Percentiles rank a stretch among this genome's conserved stretches.
These are phyloP conservation scores for Amaranthus palmeri DNA, from an alignment of 148 eudicot species.

Conservation along the genomic window DNA sequence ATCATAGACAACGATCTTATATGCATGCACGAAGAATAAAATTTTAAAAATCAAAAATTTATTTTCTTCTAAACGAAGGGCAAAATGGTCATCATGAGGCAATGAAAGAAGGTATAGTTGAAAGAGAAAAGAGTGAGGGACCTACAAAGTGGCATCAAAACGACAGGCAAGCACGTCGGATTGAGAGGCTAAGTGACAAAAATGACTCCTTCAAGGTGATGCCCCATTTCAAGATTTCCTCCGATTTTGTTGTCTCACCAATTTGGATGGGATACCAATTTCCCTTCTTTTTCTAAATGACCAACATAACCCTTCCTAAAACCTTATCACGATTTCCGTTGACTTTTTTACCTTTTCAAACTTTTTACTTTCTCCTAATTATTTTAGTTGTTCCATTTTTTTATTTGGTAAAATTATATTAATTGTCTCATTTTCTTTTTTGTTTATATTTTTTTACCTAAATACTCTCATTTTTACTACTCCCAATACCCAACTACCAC, in stretches of 20 bases:
- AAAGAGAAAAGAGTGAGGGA: neutral
- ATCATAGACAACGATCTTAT: too few relatives aligned
- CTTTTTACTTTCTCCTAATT: neutral
- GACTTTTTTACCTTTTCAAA: neutral
- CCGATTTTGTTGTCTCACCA: slow-evolving; percentile 52
- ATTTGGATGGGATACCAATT: slow-evolving; percentile 32
- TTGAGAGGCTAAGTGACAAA: slow-evolving; percentile 34
- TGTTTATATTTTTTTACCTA: too few relatives aligned
- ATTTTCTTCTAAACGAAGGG: neutral
- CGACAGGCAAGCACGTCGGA: slow-evolving; percentile 46
- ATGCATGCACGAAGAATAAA: too few relatives aligned
- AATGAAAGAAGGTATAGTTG: neutral
- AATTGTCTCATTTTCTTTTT: too few relatives aligned
- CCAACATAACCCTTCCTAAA: slow-evolving; percentile 21
- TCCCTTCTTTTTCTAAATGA: slow-evolving; percentile 31
- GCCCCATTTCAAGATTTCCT: slow-evolving; percentile 52
- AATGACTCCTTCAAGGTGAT: slow-evolving; percentile 27
- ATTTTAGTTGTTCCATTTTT: too few relatives aligned
- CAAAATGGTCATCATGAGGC: neutral
- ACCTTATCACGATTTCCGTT: slow-evolving; percentile 15
- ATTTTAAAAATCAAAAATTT: neutral
- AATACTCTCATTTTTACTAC: too few relatives aligned
- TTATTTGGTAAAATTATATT: too few relatives aligned
- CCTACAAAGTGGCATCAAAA: slow-evolving; percentile 19
- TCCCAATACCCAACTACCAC: too few relatives aligned